Conservation (phyloP, 345 rosid genomes). For the Pugionium dolabratum region DNA sequence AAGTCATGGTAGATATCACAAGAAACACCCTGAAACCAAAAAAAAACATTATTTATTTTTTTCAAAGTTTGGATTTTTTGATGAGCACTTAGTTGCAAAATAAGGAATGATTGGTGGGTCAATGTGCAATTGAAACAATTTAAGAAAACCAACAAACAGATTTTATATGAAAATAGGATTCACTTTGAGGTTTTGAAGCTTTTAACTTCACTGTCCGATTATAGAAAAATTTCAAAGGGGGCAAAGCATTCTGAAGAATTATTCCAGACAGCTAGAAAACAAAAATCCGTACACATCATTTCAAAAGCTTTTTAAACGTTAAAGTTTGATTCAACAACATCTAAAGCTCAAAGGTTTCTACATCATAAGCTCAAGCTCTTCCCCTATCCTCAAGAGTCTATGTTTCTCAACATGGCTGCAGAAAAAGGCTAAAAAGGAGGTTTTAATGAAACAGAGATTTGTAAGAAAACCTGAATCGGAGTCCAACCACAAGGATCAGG, state of each 20-base stretch:
- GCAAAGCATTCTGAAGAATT: slow-evolving; percentile 34
- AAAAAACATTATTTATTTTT: not conserved
- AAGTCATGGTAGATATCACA: slow-evolving; percentile 71
- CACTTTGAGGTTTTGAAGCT: slow-evolving; percentile 35
- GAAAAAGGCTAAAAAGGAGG: not conserved
- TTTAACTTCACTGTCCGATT: slow-evolving; percentile 29
- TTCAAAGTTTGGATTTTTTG: slow-evolving; percentile 9
- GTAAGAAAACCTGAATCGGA: slow-evolving; percentile 71
- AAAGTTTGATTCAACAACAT: slow-evolving; percentile 17
- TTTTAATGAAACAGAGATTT: slow-evolving; percentile 4
- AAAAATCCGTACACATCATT: slow-evolving; percentile 24
- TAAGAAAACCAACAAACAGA: slow-evolving; percentile 23
- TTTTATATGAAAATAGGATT: slow-evolving; percentile 37
- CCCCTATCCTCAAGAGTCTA: slow-evolving; percentile 22
- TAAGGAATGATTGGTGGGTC: slow-evolving; percentile 32
- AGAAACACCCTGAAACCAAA: slow-evolving; percentile 69
- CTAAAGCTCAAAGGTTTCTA: slow-evolving; percentile 4
- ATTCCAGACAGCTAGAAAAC: slow-evolving; percentile 35
- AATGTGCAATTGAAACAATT: slow-evolving; percentile 23
- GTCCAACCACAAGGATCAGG: slow-evolving; percentile 99
- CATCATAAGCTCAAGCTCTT: slow-evolving; percentile 2
- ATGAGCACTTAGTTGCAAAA: not conserved
- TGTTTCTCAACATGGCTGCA: slow-evolving; percentile 2
- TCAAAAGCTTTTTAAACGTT: slow-evolving; percentile 9
- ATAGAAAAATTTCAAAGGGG: slow-evolving; percentile 31